Evolutionary conservation across 768 basidiomycete genomes (phyloP).

Genomic region (Lentinus brumalis): DNA sequence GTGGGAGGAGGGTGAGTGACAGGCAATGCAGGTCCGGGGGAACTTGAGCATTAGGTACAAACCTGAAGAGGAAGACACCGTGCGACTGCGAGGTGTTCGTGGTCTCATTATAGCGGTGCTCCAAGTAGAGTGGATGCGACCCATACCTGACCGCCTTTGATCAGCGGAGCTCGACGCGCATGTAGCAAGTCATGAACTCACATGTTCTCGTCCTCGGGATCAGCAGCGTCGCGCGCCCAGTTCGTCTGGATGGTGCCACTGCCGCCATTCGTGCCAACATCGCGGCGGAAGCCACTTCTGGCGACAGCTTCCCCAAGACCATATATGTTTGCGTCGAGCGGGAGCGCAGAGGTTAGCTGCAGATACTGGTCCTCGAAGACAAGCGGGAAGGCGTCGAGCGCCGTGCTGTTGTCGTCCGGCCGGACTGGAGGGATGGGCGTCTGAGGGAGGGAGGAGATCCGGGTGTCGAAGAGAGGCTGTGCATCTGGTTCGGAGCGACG

Average conservation of each 20-base stretch:
- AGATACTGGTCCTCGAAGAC: conserved; percentile 82
- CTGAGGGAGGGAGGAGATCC: conserved; percentile 58
- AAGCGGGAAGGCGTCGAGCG: conserved; percentile 64
- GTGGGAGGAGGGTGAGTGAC: not conserved
- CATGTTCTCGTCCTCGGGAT: conserved; percentile 69
- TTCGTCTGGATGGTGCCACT: conserved; percentile 62
- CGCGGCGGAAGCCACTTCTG: conserved; percentile 67
- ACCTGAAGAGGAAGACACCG: conserved; percentile 77
- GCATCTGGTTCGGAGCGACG: conserved; percentile 58
- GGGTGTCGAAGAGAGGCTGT: conserved; percentile 69
- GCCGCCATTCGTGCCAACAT: conserved; percentile 51
- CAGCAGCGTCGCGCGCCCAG: conserved; percentile 64
- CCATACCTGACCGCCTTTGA: conserved; percentile 56
- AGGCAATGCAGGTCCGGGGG: not conserved
- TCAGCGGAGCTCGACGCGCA: not conserved
- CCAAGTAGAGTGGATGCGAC: conserved; percentile 67
- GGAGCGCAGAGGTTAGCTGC: conserved; percentile 70
- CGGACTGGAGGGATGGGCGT: conserved; percentile 59
- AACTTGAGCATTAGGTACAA: not conserved
- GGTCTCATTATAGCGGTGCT: conserved; percentile 60
- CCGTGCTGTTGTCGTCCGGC: conserved; percentile 50
- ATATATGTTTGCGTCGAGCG: conserved; percentile 69
- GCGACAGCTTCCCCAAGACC: conserved; percentile 75
- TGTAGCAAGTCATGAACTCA: conserved; percentile 31
- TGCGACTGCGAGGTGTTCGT: conserved; percentile 61